phyloP scores from a whole-genome alignment of 139 green algal species.

The Chlamydomonas sp. region DNA sequence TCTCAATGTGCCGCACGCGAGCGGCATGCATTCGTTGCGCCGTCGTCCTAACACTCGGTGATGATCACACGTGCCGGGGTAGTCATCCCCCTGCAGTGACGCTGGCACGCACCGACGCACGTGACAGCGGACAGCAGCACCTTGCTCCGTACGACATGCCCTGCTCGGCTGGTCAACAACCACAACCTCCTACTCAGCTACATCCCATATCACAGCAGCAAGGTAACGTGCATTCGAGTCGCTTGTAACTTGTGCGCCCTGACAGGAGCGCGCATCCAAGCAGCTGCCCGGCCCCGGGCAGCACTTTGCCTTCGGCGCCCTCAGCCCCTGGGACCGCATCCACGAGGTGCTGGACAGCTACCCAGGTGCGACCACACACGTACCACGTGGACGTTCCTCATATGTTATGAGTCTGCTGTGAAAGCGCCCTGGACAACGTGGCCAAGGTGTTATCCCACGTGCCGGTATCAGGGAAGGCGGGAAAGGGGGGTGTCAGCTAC shows the following conservation, averaged over 20 bases:
- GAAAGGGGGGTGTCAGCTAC: no score
- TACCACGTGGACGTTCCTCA: background rate
- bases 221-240: background rate
- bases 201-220: background rate
- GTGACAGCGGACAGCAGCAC: no score
- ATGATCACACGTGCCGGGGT: no score
- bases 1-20: no score
- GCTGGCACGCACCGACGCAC: no score
- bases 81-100: no score
- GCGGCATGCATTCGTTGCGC: no score
- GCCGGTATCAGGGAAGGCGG: no score
- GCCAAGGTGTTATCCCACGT: no score
- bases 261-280: slow-evolving; percentile 72
- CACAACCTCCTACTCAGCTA: background rate
- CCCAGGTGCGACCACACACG: background rate
- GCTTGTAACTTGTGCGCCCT: background rate
- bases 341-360: slow-evolving; percentile 35
- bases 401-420: background rate
- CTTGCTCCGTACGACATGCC: no score
- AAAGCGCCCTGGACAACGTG: background rate
- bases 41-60: no score
- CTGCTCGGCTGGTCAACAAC: no score
- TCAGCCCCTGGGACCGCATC: slow-evolving; percentile 65
- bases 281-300: slow-evolving; percentile 69
- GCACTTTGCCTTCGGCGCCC: slow-evolving; percentile 70